Base-by-base conservation (phyloP, 495 filamentous ascomycete genomes). In the Articulospora tetracladia region DNA sequence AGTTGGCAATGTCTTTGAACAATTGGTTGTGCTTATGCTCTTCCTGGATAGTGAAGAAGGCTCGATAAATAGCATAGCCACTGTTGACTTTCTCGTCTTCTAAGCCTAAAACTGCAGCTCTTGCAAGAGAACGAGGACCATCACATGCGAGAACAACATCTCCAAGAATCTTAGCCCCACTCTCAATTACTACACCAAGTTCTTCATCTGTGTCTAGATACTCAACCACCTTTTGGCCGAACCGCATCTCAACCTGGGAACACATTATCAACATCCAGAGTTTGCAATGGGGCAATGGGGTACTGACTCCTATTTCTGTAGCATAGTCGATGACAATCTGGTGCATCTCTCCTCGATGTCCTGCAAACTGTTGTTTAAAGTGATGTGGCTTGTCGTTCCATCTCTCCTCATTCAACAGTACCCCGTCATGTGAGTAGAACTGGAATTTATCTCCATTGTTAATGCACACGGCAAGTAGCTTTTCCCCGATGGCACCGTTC, bases 121-220 rank as follows among this genome's bases (percentile, higher is more conserved):
- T 68, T 15, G 82, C 83, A 34, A 72, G 77, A 23, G 81, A 84
- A 12, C 85, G 72, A 2, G 86, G 80, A 0, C 85, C 85, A 59
- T 88, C 85, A 6, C 83, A 82, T 1, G 81, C 84, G 36, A 88
- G 68, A 0, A 87, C 81, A n/a, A 85, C 65, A 52, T 86, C 82
- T 0, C 68, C 83, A 73, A n/a, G 75, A 78, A 20, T 75, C 73
- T n/a, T 80, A 72, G 74, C 70, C 4, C 84, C 84, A 47, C 55
- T 71, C 46, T 82, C 80, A 0, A 85, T 71, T 23, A 77, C 67
- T 23, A 86, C 81, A n/a, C 84, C 83, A 3, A 80, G 79, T n/a
- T n/a, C n/a, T 54, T 79, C 69, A 15, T 74, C 65, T 8, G 77
- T 77, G 23, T 68, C 67, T 72, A 83, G 80, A 61, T 86, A 86